A percentile compares a stretch with the other conserved stretches of the same genome.
Conservation (phyloP, 164 flowering plant species). For the Taxillus chinensis region DNA sequence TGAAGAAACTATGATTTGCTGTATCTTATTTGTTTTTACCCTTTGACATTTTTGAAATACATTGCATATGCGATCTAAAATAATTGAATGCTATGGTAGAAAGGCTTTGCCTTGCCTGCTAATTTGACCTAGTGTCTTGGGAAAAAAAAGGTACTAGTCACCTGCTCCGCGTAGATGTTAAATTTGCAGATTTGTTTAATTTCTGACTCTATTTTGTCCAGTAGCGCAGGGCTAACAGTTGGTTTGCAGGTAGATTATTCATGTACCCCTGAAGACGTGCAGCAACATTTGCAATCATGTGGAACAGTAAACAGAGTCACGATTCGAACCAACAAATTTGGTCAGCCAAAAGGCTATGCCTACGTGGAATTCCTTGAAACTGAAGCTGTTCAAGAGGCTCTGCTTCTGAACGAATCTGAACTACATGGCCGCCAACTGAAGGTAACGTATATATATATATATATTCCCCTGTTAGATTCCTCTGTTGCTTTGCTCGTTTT, state of each 20-base stretch:
- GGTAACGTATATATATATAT: conserved; percentile 15
- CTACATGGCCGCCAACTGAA: conserved; percentile 66
- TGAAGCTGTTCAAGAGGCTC: conserved; percentile 66
- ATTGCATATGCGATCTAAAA: too few relatives aligned
- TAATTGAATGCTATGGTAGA: too few relatives aligned
- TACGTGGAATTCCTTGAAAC: conserved; percentile 62
- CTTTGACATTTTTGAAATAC: too few relatives aligned
- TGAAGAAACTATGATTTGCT: too few relatives aligned
- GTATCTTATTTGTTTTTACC: too few relatives aligned
- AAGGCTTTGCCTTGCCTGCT: too few relatives aligned
- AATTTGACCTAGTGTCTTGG: too few relatives aligned
- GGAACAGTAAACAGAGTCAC: conserved; percentile 70
- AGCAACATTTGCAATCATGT: conserved; percentile 70
- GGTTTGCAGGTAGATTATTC: conserved; percentile 54
- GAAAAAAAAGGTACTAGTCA: too few relatives aligned
- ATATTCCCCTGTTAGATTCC: neutral
- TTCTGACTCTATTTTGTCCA: too few relatives aligned
- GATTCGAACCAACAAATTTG: conserved; percentile 46
- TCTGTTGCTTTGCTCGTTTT: neutral
- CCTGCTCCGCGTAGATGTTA: too few relatives aligned
- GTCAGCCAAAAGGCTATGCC: conserved; percentile 69
- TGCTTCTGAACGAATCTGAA: conserved; percentile 52
- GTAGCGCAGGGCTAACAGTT: neutral
- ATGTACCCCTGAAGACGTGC: conserved; percentile 70
- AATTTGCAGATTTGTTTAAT: too few relatives aligned